Conservation (phyloP, 2,329 filamentous ascomycete species). For the Diaporthe capsici region DNA sequence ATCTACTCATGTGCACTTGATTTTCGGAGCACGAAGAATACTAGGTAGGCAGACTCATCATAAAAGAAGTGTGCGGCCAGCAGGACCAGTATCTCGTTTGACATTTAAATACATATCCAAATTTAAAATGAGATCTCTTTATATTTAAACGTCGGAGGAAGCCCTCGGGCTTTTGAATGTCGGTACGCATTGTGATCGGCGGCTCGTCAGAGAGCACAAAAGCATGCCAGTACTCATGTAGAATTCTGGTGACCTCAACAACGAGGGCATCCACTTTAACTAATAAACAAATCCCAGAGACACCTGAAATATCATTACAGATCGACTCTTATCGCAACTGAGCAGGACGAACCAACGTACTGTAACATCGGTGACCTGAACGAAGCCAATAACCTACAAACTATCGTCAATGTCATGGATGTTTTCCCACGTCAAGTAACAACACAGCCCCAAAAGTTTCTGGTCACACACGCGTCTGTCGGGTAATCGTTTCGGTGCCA, state of each 20-base stretch:
- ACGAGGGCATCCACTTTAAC: constrained; percentile 4
- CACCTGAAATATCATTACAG: not conserved
- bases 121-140: too few relatives aligned
- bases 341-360: not conserved
- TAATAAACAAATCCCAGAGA: not conserved
- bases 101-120: too few relatives aligned
- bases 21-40: constrained; percentile 24
- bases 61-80: constrained; percentile 42
- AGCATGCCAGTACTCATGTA: not conserved
- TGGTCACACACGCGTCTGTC: not conserved
- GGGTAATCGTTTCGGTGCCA: too few relatives aligned
- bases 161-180: not conserved
- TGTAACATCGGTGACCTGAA: constrained; percentile 11
- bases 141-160: too few relatives aligned
- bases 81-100: constrained; percentile 41
- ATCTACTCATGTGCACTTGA: not conserved
- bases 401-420: not conserved
- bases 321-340: not conserved
- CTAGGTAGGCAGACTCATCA: constrained; percentile 11
- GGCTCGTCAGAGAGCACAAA: constrained; percentile 2
- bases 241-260: not conserved
- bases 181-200: not conserved
- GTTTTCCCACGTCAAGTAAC: too few relatives aligned
- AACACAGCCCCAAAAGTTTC: not conserved
- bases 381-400: not conserved